phyloP scores from a whole-genome alignment of 352 stramenopile species.

The Pythium chondricola region DNA sequence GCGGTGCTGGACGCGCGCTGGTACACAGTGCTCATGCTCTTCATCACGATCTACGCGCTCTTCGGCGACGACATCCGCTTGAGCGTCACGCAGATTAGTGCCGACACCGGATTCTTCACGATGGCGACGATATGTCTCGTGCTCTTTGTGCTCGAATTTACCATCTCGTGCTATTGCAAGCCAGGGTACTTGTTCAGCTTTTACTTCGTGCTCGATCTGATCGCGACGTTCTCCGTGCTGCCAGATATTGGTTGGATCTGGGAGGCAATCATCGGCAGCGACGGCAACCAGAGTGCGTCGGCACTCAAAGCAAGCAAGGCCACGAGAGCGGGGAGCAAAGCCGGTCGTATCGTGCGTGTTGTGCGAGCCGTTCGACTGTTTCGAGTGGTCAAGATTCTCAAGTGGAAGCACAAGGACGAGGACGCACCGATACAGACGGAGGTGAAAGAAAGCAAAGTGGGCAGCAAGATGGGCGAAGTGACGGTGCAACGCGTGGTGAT shows the following conservation, averaged over 20 bases:
- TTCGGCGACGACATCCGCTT: constrained; percentile 91
- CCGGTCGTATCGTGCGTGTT: constrained; percentile 80
- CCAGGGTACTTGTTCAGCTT: constrained; percentile 85
- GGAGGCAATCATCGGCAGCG: constrained; percentile 59
- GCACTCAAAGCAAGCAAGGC: constrained; percentile 67
- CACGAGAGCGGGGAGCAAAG: constrained; percentile 67
- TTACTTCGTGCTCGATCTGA: constrained; percentile 87
- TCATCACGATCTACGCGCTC: constrained; percentile 90
- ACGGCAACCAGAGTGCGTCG: constrained; percentile 29
- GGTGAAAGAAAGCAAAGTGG: constrained; percentile 85
- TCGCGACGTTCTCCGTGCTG: constrained; percentile 78
- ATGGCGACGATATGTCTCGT: constrained; percentile 85
- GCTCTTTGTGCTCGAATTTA: constrained; percentile 87
- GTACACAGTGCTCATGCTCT: constrained; percentile 80
- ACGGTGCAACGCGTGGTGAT: constrained; percentile 83
- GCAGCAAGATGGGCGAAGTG: constrained; percentile 86
- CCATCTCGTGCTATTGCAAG: constrained; percentile 66
- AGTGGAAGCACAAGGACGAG: constrained; percentile 72
- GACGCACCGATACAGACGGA: constrained; percentile 21
- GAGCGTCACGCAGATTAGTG: constrained; percentile 51
- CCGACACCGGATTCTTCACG: constrained; percentile 80
- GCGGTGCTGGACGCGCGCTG: constrained; percentile 65
- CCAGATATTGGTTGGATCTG: constrained; percentile 83
- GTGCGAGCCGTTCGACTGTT: constrained; percentile 79
- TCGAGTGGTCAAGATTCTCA: constrained; percentile 83